These are phyloP conservation scores for Cladosporium austrohemisphaericum DNA, from an alignment of 2,329 filamentous ascomycete species.

Conservation along the genomic window DNA sequence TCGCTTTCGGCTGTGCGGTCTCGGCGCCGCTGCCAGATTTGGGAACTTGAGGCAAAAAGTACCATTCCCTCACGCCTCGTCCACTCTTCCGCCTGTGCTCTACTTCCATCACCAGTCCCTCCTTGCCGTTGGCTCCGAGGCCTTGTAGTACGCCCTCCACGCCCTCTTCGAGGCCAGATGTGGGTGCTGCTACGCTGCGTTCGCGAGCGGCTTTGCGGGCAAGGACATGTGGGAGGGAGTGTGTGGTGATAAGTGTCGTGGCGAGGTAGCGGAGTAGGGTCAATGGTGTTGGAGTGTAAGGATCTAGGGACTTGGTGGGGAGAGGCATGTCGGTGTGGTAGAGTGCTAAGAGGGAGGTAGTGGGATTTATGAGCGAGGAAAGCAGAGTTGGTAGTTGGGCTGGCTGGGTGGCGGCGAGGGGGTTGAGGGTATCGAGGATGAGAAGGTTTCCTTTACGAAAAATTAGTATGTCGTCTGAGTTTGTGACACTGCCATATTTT, in stretches of 20 bases:
- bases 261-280: slow-evolving; percentile 76
- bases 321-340: slow-evolving; percentile 80
- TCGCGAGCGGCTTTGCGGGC: slow-evolving; percentile 71
- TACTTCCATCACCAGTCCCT: slow-evolving; percentile 72
- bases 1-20: slow-evolving; percentile 19
- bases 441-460: slow-evolving; percentile 62
- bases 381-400: slow-evolving; percentile 65
- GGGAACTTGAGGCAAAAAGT: slow-evolving; percentile 46
- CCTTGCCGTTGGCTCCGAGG: slow-evolving; percentile 50
- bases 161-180: slow-evolving; percentile 73
- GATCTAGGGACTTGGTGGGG: slow-evolving; percentile 34
- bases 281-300: slow-evolving; percentile 65
- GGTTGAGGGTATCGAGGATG: slow-evolving; percentile 75
- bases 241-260: slow-evolving; percentile 75
- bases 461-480: too few relatives aligned
- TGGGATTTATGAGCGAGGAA: slow-evolving; percentile 49
- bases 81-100: slow-evolving; percentile 84
- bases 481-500: neutral
- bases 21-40: slow-evolving; percentile 11
- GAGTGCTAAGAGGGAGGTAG: slow-evolving; percentile 63
- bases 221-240: slow-evolving; percentile 70
- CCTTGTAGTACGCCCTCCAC: slow-evolving; percentile 75
- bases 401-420: slow-evolving; percentile 55
- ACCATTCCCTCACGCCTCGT: slow-evolving; percentile 68
- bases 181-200: slow-evolving; percentile 69